These are phyloP conservation scores for Yamadazyma dendronema DNA, from an alignment of 1,139 yeast species.

Conservation along the genomic window DNA sequence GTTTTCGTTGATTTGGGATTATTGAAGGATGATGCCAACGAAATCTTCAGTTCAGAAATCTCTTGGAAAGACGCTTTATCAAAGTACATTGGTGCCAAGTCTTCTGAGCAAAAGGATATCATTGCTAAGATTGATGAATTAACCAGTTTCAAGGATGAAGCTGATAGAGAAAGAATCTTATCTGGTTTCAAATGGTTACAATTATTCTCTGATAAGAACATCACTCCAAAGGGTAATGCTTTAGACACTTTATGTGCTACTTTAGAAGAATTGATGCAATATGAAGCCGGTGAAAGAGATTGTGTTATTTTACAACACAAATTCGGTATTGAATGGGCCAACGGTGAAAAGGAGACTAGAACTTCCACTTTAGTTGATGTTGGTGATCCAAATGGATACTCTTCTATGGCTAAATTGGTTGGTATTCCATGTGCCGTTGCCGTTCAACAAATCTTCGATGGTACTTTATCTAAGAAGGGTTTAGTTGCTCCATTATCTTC, in stretches of 20 bases:
- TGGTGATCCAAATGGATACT: conserved; percentile 81
- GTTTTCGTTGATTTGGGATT: conserved; percentile 92
- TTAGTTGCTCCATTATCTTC: conserved; percentile 91
- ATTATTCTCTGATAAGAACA: conserved; percentile 71
- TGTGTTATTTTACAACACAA: conserved; percentile 94
- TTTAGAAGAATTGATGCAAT: conserved; percentile 93
- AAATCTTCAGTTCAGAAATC: conserved; percentile 53
- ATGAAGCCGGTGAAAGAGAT: conserved; percentile 93
- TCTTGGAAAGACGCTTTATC: conserved; percentile 92
- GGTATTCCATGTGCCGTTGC: conserved; percentile 99
- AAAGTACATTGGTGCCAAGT: conserved; percentile 68
- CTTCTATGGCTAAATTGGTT: conserved; percentile 97
- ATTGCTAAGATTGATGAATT: conserved; percentile 71
- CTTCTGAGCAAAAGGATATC: conserved; percentile 69
- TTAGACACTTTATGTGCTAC: conserved; percentile 96
- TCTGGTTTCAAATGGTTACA: conserved; percentile 95
- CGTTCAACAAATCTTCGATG: conserved; percentile 78
- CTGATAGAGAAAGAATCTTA: conserved; percentile 82
- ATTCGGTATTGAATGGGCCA: conserved; percentile 96
- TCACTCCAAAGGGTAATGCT: conserved; percentile 89
- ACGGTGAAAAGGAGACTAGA: conserved; percentile 86
- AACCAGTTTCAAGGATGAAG: conserved; percentile 77
- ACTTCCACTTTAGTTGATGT: conserved; percentile 94
- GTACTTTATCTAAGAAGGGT: conserved; percentile 71
- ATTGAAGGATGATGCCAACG: conserved; percentile 72